Percentiles rank a stretch among this genome's conserved stretches.
Conservation (phyloP, 139 green algal species). For the Dunaliella sp. region DNA sequence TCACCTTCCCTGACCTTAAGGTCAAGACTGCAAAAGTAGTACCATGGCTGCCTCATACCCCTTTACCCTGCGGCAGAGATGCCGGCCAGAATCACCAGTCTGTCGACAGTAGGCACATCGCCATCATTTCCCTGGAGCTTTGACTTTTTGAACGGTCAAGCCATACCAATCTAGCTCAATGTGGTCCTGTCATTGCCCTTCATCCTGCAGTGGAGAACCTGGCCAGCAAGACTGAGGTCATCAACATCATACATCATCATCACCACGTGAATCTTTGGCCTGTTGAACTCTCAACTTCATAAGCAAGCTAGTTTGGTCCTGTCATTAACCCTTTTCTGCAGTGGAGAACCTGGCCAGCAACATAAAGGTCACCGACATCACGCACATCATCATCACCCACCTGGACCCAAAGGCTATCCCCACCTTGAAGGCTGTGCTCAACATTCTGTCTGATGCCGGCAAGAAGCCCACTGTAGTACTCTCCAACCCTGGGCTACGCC, state of each 20-base stretch:
- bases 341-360: conserved; percentile 38
- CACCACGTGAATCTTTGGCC: not conserved
- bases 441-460: conserved; percentile 5
- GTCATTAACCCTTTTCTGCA: conserved; percentile 35
- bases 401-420: conserved; percentile 77
- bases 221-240: conserved; percentile 15
- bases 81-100: too few relatives aligned
- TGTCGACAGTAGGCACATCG: too few relatives aligned
- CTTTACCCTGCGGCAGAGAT: too few relatives aligned
- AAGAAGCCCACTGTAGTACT: conserved; percentile 64
- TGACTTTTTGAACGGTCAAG: too few relatives aligned
- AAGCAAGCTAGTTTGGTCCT: too few relatives aligned
- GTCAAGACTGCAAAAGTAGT: too few relatives aligned
- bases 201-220: conserved; percentile 50
- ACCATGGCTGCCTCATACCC: too few relatives aligned
- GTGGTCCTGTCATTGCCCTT: too few relatives aligned
- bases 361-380: conserved; percentile 36
- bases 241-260: conserved; percentile 21
- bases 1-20: too few relatives aligned
- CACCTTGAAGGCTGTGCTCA: conserved; percentile 68
- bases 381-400: conserved; percentile 81
- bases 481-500: conserved; percentile 71
- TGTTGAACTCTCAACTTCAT: not conserved
- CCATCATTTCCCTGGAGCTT: too few relatives aligned
- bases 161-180: too few relatives aligned